phyloP scores from a whole-genome alignment of 139 green algal species.

The Tetradesmus obliquus region DNA sequence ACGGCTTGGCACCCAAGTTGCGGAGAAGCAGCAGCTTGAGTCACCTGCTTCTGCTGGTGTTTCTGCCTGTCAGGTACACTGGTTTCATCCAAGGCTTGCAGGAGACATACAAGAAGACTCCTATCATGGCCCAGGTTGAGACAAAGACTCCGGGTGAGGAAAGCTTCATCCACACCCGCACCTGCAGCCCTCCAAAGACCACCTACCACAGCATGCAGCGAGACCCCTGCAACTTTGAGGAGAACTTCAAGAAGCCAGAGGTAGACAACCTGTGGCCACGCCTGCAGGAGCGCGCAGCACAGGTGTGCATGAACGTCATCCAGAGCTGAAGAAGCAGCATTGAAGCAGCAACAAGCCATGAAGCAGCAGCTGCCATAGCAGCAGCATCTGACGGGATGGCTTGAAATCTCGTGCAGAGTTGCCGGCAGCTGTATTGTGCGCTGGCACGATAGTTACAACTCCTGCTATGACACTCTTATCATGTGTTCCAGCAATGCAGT shows the following conservation, averaged over 20 bases:
- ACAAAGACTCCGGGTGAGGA: slow-evolving; percentile 63
- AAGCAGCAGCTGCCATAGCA: background rate
- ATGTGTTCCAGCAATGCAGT: too few relatives aligned
- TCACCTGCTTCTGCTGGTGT: background rate
- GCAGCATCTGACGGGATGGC: background rate
- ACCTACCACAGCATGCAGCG: slow-evolving; percentile 36
- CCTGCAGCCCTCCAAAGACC: slow-evolving; percentile 37
- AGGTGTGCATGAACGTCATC: background rate
- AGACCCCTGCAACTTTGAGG: slow-evolving; percentile 74
- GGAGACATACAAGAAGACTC: slow-evolving; percentile 82
- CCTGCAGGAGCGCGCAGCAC: slow-evolving; percentile 32
- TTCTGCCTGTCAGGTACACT: slow-evolving; percentile 74
- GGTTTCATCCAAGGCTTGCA: slow-evolving; percentile 69
- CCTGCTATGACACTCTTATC: too few relatives aligned
- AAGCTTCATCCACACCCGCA: slow-evolving; percentile 77
- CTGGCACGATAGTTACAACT: too few relatives aligned
- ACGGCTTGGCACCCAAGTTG: too few relatives aligned
- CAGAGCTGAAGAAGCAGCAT: background rate
- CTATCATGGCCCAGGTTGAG: slow-evolving; percentile 75
- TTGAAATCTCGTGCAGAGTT: background rate
- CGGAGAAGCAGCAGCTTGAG: background rate
- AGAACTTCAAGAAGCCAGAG: slow-evolving; percentile 60
- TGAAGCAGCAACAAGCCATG: background rate
- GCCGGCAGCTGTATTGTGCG: too few relatives aligned
- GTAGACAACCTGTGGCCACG: slow-evolving; percentile 69